These are phyloP conservation scores for Globisporangium heterothallicum DNA, from an alignment of 352 stramenopile genomes.

Conservation along the genomic window DNA sequence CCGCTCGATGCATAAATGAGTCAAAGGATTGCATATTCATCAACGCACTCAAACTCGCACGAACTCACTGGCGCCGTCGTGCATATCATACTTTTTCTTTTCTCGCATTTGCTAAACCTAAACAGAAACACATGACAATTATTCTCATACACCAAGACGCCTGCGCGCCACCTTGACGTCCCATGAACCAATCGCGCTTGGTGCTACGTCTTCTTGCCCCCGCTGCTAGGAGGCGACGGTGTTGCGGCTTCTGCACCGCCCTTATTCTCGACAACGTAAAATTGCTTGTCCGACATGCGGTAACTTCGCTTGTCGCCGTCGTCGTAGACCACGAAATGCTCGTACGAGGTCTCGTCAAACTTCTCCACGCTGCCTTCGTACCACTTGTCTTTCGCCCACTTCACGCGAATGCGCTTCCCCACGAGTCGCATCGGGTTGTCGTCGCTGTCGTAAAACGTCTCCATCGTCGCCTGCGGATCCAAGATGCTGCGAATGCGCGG, in stretches of 20 bases:
- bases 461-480: slow-evolving; percentile 28
- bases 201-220: slow-evolving; percentile 7
- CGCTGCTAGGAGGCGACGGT: slow-evolving; percentile 21
- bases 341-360: slow-evolving; percentile 77
- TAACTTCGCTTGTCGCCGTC: slow-evolving; percentile 85
- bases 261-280: slow-evolving; percentile 63
- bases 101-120: slow-evolving; percentile 2
- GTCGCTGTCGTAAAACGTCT: slow-evolving; percentile 88
- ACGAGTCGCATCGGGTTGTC: slow-evolving; percentile 82
- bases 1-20: too few relatives aligned
- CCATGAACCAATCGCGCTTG: not conserved
- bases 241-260: not conserved
- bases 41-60: too few relatives aligned
- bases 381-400: slow-evolving; percentile 89
- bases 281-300: slow-evolving; percentile 86
- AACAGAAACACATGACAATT: not conserved
- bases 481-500: slow-evolving; percentile 51
- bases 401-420: slow-evolving; percentile 78
- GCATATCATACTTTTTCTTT: not conserved
- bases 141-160: not conserved
- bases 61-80: not conserved
- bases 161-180: too few relatives aligned
- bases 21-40: too few relatives aligned
- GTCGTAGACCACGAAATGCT: slow-evolving; percentile 83
- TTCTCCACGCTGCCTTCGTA: slow-evolving; percentile 74